These are phyloP conservation scores for Pichia sp. DNA, from an alignment of 1,139 yeast genomes.

Conservation along the genomic window DNA sequence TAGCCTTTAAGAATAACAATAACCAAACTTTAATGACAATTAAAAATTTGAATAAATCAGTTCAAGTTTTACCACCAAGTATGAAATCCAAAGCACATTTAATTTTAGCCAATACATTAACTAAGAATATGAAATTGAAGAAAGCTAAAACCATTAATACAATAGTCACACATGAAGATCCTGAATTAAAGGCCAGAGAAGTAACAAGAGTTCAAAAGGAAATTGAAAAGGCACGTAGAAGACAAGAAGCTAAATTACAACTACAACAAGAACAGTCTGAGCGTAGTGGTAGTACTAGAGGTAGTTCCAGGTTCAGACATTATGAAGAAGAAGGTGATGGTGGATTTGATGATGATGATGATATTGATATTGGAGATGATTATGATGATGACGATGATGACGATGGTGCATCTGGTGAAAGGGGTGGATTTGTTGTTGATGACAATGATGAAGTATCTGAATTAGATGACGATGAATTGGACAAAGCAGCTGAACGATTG, in stretches of 20 bases:
- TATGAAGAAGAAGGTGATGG: constrained; percentile 23
- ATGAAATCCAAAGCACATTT: constrained; percentile 77
- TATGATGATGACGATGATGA: constrained; percentile 39
- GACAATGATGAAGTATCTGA: constrained; percentile 38
- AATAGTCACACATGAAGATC: constrained; percentile 78
- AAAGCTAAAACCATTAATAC: constrained; percentile 50
- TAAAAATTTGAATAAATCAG: constrained; percentile 42
- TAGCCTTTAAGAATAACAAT: constrained; percentile 65
- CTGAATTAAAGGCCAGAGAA: constrained; percentile 73
- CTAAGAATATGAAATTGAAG: constrained; percentile 55
- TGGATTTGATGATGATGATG: constrained; percentile 28
- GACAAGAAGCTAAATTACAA: constrained; percentile 48
- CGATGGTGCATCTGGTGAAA: constrained; percentile 29
- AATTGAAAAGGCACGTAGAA: constrained; percentile 62
- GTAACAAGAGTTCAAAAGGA: constrained; percentile 77
- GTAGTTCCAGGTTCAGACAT: neutral
- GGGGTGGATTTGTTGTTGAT: constrained; percentile 44
- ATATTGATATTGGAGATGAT: constrained; percentile 30
- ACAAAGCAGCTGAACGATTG: constrained; percentile 30
- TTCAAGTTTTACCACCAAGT: constrained; percentile 83
- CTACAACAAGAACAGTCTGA: constrained; percentile 39
- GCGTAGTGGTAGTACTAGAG: constrained; percentile 15
- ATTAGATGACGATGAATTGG: constrained; percentile 44
- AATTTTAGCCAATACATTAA: constrained; percentile 71
- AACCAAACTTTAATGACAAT: constrained; percentile 64